phyloP scores from a whole-genome alignment of 2,329 filamentous ascomycete species.

The Claviceps digitariae region DNA sequence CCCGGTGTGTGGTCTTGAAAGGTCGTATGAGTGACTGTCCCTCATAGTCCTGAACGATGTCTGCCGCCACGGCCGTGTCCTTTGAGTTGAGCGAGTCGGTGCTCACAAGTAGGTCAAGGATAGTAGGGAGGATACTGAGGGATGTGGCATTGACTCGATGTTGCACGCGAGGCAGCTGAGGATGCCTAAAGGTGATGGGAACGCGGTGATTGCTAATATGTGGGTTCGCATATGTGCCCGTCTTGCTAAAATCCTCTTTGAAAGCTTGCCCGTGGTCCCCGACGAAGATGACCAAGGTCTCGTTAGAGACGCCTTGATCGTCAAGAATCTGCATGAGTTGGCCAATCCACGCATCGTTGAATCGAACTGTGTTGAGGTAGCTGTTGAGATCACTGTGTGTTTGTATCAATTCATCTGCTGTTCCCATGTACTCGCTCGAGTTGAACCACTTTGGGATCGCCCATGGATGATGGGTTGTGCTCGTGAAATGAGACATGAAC shows the following conservation, averaged over 20 bases:
- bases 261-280: slow-evolving; percentile 24
- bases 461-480: slow-evolving; percentile 20
- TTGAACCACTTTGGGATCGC: slow-evolving; percentile 12
- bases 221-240: slow-evolving; percentile 17
- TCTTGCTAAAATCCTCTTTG: slow-evolving; percentile 17
- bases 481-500: slow-evolving; percentile 20
- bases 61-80: slow-evolving; percentile 13
- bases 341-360: slow-evolving; percentile 18
- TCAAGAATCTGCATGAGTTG: slow-evolving; percentile 18
- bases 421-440: slow-evolving; percentile 13
- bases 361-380: slow-evolving; percentile 20
- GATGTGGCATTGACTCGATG: slow-evolving; percentile 17
- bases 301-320: slow-evolving; percentile 18
- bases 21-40: slow-evolving; percentile 21
- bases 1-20: slow-evolving; percentile 8
- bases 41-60: slow-evolving; percentile 21
- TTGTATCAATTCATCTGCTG: slow-evolving; percentile 5
- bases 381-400: slow-evolving; percentile 13
- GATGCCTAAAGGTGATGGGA: slow-evolving; percentile 20
- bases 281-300: slow-evolving; percentile 20
- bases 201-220: slow-evolving; percentile 21
- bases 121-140: slow-evolving; percentile 20
- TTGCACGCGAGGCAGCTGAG: slow-evolving; percentile 15
- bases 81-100: slow-evolving; percentile 17
- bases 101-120: slow-evolving; percentile 21